Conservation (phyloP, 2,329 filamentous ascomycete genomes). For the Alternaria panax region DNA sequence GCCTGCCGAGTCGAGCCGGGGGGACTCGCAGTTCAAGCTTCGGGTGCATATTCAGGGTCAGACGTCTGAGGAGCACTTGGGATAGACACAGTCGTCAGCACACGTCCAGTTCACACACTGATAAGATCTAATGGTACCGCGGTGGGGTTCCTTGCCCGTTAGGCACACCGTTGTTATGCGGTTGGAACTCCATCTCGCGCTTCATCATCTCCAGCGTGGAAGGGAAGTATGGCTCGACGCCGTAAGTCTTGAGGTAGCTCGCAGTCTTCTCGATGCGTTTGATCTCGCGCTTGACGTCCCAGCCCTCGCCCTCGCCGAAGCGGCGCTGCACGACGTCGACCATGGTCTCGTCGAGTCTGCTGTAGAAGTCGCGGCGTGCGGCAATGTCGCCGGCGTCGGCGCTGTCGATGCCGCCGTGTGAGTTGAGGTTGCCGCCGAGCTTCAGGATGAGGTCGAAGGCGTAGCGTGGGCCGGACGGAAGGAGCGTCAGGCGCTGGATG, state of each 20-base stretch:
- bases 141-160: conserved; percentile 44
- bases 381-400: conserved; percentile 57
- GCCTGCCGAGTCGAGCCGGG: neutral
- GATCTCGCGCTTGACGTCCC: conserved; percentile 61
- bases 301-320: conserved; percentile 61
- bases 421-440: conserved; percentile 63
- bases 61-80: neutral
- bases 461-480: conserved; percentile 57
- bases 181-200: conserved; percentile 48
- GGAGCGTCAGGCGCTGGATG: conserved; percentile 58
- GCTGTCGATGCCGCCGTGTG: conserved; percentile 60
- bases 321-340: conserved; percentile 60
- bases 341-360: conserved; percentile 58
- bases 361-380: conserved; percentile 60
- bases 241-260: conserved; percentile 59
- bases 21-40: neutral
- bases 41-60: neutral
- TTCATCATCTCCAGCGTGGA: conserved; percentile 60
- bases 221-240: conserved; percentile 63
- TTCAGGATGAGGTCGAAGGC: conserved; percentile 64
- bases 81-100: conserved; percentile 12
- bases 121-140: conserved; percentile 43
- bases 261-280: conserved; percentile 65
- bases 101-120: conserved; percentile 22
- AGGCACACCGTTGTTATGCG: conserved; percentile 28